Evolutionary conservation across 768 basidiomycete species (phyloP).

Genomic region (Candolleomyces efflorescens): DNA sequence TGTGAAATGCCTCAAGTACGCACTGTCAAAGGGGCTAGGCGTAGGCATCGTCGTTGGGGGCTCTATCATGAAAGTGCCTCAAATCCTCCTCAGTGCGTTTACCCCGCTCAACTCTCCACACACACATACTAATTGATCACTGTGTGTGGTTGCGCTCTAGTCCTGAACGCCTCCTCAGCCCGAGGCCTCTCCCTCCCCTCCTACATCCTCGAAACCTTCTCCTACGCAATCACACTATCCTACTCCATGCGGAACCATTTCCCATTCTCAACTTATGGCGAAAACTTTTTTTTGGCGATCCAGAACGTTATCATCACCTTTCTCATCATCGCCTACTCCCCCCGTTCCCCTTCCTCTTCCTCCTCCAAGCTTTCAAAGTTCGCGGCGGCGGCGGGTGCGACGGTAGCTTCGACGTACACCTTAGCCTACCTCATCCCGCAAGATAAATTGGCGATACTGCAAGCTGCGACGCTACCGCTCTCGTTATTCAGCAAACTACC

Average conservation of each 20-base stretch:
- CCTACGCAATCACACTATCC: constrained; percentile 84
- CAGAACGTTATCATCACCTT: constrained; percentile 88
- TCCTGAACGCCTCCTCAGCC: constrained; percentile 70
- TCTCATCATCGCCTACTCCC: constrained; percentile 71
- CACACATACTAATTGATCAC: too few species aligned
- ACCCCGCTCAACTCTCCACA: too few species aligned
- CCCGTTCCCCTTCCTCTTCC: constrained; percentile 21
- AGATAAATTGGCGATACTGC: constrained; percentile 59
- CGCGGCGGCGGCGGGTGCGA: constrained; percentile 14
- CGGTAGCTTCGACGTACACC: constrained; percentile 24
- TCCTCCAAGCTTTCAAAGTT: constrained; percentile 28
- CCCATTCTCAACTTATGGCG: constrained; percentile 97
- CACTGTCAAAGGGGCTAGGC: constrained; percentile 88
- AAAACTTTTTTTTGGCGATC: constrained; percentile 89
- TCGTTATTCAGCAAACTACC: constrained; percentile 92
- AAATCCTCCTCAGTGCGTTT: constrained; percentile 81
- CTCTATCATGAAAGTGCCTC: constrained; percentile 94
- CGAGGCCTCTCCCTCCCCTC: constrained; percentile 84
- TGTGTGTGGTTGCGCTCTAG: too few species aligned
- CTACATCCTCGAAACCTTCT: constrained; percentile 85
- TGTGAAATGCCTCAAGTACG: constrained; percentile 83
- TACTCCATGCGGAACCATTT: constrained; percentile 85
- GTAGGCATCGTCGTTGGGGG: constrained; percentile 91
- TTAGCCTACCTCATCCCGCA: constrained; percentile 45
- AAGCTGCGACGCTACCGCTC: constrained; percentile 85